Evolutionary conservation across 176 grass and related monocot species (phyloP).

Genomic region (Triticum timopheevii): DNA sequence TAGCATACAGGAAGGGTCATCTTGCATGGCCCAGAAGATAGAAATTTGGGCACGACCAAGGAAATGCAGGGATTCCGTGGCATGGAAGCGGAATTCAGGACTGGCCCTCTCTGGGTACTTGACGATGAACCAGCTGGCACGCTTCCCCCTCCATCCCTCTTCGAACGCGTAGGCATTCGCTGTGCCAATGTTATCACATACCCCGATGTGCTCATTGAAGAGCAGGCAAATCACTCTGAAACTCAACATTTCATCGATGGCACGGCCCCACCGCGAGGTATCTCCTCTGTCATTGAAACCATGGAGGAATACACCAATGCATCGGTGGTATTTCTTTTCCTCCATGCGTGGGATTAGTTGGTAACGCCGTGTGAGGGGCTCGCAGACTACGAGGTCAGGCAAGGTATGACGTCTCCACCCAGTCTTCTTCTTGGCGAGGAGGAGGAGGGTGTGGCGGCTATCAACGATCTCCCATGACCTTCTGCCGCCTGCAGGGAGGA

Average conservation of each 20-base stretch:
- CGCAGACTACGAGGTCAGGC: neutral
- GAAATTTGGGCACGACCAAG: neutral
- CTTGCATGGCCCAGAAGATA: neutral
- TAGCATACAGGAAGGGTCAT: too few relatives aligned
- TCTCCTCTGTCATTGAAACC: neutral
- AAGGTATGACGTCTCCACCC: neutral
- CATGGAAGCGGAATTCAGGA: neutral
- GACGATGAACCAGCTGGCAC: too few relatives aligned
- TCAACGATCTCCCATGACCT: too few relatives aligned
- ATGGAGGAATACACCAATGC: neutral
- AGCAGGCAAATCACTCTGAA: neutral
- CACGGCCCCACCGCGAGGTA: neutral
- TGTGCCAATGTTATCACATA: too few relatives aligned
- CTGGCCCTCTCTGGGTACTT: too few relatives aligned
- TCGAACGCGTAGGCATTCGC: too few relatives aligned
- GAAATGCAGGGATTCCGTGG: neutral
- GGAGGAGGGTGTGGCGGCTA: too few relatives aligned
- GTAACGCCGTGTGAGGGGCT: neutral
- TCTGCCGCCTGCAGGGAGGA: too few relatives aligned
- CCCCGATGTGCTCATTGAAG: too few relatives aligned
- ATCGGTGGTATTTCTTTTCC: slow-evolving; percentile 26
- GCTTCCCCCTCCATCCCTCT: neutral
- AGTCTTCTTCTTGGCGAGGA: too few relatives aligned
- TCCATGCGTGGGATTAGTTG: neutral
- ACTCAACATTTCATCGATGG: neutral